These are phyloP conservation scores for Nicotiana knightiana DNA, from an alignment of 257 asterid genomes.

Conservation along the genomic window DNA sequence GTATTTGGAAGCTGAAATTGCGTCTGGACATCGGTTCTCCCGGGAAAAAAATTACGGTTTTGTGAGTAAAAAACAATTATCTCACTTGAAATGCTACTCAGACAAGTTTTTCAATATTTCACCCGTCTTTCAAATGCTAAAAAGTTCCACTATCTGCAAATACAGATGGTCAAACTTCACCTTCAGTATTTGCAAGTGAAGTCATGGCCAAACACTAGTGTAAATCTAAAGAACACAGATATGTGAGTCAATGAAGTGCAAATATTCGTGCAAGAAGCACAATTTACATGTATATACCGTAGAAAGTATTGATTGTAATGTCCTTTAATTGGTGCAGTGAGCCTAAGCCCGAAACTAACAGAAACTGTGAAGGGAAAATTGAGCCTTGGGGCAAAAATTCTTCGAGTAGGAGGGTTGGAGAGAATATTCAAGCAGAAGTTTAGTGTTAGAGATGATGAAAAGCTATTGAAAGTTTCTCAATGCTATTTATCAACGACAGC, in stretches of 20 bases:
- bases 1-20: not conserved
- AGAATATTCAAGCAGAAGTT: slow-evolving; percentile 12
- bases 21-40: not conserved
- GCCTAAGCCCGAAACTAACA: slow-evolving; percentile 34
- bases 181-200: not conserved
- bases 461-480: slow-evolving; percentile 17
- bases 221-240: not conserved
- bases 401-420: slow-evolving; percentile 20
- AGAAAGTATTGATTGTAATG: not conserved
- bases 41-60: not conserved
- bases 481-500: slow-evolving; percentile 13
- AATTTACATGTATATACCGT: not conserved
- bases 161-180: not conserved
- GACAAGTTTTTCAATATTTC: not conserved
- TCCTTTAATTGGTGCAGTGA: slow-evolving; percentile 23
- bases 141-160: not conserved
- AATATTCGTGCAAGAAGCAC: not conserved
- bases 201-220: not conserved
- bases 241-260: not conserved
- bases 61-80: not conserved
- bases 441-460: slow-evolving; percentile 8
- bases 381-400: slow-evolving; percentile 34
- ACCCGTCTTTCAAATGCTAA: not conserved
- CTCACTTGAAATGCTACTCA: not conserved
- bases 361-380: slow-evolving; percentile 45